These are phyloP conservation scores for Austroboletus niveus DNA, from an alignment of 1,284 basidiomycete species.

Conservation along the genomic window DNA sequence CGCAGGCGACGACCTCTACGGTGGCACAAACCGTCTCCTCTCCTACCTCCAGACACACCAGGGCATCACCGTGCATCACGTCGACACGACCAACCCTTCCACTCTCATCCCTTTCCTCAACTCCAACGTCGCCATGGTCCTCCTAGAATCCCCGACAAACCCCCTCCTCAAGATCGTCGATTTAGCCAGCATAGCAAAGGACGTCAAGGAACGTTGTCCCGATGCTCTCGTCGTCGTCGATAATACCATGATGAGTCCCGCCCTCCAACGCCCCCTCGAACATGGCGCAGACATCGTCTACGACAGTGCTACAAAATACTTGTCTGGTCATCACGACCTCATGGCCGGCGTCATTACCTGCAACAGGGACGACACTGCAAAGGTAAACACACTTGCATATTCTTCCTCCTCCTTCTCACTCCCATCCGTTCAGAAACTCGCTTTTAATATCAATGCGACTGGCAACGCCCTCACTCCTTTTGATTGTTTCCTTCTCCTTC, in stretches of 20 bases:
- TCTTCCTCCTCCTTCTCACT: neutral
- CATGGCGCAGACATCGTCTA: conserved; percentile 97
- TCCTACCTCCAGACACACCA: conserved; percentile 88
- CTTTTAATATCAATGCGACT: conserved; percentile 93
- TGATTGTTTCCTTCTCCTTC: conserved; percentile 93
- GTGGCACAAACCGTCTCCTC: conserved; percentile 95
- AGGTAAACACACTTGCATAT: conserved; percentile 46
- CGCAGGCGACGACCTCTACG: conserved; percentile 97
- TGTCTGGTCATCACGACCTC: conserved; percentile 97
- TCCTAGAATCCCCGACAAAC: conserved; percentile 97
- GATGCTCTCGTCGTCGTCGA: conserved; percentile 90
- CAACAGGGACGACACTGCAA: conserved; percentile 87
- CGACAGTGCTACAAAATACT: conserved; percentile 97
- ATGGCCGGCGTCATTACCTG: conserved; percentile 97
- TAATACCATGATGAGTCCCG: conserved; percentile 99
- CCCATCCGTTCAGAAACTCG: conserved; percentile 59
- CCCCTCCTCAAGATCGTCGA: conserved; percentile 96
- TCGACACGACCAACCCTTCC: conserved; percentile 84
- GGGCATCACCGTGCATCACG: conserved; percentile 89
- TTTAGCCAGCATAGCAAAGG: conserved; percentile 74
- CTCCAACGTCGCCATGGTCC: conserved; percentile 83
- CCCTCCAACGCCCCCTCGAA: conserved; percentile 93
- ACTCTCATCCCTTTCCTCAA: conserved; percentile 66
- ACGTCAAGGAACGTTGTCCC: conserved; percentile 80
- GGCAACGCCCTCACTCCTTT: conserved; percentile 97